These are phyloP conservation scores for Hypomontagnella submonticulosa DNA, from an alignment of 495 filamentous ascomycete species.

Conservation along the genomic window DNA sequence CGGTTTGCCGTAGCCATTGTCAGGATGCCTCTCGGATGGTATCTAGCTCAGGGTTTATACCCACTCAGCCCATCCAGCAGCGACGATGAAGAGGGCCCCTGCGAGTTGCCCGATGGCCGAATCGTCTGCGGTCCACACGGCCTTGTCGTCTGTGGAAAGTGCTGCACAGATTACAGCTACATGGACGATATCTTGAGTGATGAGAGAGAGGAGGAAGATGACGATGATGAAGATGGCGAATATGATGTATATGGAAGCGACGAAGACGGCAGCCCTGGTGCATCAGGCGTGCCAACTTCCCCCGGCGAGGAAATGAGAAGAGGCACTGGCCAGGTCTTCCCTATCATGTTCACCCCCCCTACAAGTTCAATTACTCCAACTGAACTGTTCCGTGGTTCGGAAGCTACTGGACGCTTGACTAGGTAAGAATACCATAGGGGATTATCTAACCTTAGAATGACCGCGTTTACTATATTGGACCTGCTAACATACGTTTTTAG, in stretches of 20 bases:
- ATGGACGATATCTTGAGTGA: slow-evolving; percentile 26
- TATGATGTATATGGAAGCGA: no score
- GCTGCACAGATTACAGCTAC: slow-evolving; percentile 44
- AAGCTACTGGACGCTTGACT: neutral
- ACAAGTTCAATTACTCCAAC: slow-evolving; percentile 29
- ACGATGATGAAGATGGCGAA: neutral
- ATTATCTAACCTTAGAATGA: slow-evolving; percentile 1
- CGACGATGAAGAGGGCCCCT: slow-evolving; percentile 44
- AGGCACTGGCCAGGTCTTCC: slow-evolving; percentile 46
- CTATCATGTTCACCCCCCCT: slow-evolving; percentile 47
- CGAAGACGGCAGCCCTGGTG: no score
- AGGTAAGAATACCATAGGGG: slow-evolving; percentile 23
- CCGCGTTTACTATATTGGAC: slow-evolving; percentile 2
- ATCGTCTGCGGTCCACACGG: slow-evolving; percentile 45
- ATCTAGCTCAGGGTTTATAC: slow-evolving; percentile 21
- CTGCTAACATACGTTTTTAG: slow-evolving; percentile 31
- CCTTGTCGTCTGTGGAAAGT: slow-evolving; percentile 38
- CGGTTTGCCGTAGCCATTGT: neutral
- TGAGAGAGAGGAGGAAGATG: slow-evolving; percentile 11
- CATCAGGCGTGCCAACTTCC: no score
- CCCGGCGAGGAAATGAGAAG: slow-evolving; percentile 14
- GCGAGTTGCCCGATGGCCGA: slow-evolving; percentile 42
- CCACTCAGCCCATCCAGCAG: slow-evolving; percentile 20
- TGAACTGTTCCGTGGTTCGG: slow-evolving; percentile 38
- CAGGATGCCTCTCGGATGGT: slow-evolving; percentile 32